Evolutionary conservation across 2,329 filamentous ascomycete species (phyloP).

Genomic region (Celoporthe dispersa): DNA sequence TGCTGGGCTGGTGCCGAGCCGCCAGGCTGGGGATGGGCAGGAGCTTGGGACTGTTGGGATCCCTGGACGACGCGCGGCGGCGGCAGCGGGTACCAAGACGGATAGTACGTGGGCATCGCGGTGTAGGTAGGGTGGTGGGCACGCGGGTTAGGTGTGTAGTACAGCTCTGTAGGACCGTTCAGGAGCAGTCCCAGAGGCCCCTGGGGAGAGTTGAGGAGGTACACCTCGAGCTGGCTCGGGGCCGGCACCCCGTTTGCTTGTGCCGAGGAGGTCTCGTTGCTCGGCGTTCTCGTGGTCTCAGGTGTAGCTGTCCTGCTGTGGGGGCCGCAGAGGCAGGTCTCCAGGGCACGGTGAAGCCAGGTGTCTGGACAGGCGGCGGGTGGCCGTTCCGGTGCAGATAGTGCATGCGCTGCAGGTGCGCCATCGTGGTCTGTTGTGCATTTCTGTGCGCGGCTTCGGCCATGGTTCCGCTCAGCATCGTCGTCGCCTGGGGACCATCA

Average conservation of each 20-base stretch:
- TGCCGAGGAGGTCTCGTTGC: constrained; percentile 36
- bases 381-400: constrained; percentile 41
- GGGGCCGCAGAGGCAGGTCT: constrained; percentile 42
- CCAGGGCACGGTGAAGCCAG: constrained; percentile 48
- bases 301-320: constrained; percentile 54
- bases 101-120: constrained; percentile 24
- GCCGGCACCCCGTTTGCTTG: constrained; percentile 30
- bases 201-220: constrained; percentile 63
- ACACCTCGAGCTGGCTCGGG: constrained; percentile 53
- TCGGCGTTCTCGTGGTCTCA: constrained; percentile 44
- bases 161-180: constrained; percentile 55
- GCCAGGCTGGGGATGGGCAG: constrained; percentile 29
- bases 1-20: constrained; percentile 13
- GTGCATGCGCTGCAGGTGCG: constrained; percentile 44
- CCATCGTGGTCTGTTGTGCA: constrained; percentile 50
- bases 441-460: constrained; percentile 57
- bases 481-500: constrained; percentile 50
- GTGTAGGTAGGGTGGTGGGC: neutral
- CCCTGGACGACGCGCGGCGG: constrained; percentile 32
- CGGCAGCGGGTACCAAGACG: constrained; percentile 33
- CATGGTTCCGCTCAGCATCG: constrained; percentile 41
- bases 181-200: constrained; percentile 64
- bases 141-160: constrained; percentile 45
- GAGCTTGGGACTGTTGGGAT: constrained; percentile 29
- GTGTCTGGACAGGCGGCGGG: constrained; percentile 39